Percentiles rank a stretch among this genome's conserved stretches.
phyloP scores from a whole-genome alignment of 257 asterid species.

The Solanum chaucha region DNA sequence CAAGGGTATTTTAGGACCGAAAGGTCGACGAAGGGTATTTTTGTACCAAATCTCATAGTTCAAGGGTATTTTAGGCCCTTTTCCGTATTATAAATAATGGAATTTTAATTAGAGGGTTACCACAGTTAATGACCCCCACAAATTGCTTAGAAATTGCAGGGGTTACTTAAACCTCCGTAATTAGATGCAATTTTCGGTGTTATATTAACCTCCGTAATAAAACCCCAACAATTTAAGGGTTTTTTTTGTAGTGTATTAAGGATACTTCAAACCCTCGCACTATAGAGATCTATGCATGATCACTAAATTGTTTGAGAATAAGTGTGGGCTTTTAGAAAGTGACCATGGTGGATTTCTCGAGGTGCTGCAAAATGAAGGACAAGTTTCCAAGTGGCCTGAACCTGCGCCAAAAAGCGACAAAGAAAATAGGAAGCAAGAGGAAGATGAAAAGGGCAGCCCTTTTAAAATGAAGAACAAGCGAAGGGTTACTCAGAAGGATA shows the following conservation, averaged over 20 bases:
- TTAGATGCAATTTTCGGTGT: not conserved
- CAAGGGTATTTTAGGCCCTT: too few relatives aligned
- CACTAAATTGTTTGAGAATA: not conserved
- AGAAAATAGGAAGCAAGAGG: not conserved
- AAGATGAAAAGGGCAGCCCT: not conserved
- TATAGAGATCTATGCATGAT: not conserved
- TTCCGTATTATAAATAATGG: too few relatives aligned
- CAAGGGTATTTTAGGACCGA: too few relatives aligned
- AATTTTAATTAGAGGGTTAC: too few relatives aligned
- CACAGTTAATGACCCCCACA: not conserved
- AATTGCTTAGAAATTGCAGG: not conserved
- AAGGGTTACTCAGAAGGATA: not conserved
- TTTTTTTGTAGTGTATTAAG: not conserved
- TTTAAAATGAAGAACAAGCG: not conserved
- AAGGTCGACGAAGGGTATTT: too few relatives aligned
- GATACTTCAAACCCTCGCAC: not conserved
- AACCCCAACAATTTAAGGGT: not conserved
- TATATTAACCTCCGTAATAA: not conserved
- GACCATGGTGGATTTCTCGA: not conserved
- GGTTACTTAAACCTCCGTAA: not conserved
- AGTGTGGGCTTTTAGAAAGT: not conserved
- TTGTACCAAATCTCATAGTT: too few relatives aligned
- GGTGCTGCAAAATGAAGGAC: not conserved
- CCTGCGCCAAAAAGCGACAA: not conserved
- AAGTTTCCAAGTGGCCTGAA: not conserved